Conservation (phyloP, 805 yeast genomes). For the Wickerhamiella domercqiae region DNA sequence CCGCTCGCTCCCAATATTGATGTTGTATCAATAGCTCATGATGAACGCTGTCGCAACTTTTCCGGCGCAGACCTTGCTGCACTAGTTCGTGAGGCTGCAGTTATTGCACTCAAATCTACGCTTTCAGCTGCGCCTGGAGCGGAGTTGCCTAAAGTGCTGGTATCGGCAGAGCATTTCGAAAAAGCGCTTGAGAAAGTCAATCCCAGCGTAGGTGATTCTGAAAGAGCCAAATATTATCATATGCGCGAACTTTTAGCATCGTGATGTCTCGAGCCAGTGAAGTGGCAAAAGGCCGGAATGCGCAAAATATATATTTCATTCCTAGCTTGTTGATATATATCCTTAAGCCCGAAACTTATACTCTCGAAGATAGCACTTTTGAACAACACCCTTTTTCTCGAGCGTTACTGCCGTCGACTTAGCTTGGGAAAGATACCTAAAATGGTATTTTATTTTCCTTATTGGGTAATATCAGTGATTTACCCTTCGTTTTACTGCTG, state of each 20-base stretch:
- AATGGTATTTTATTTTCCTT: too few species aligned
- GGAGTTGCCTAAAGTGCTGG: constrained; percentile 28
- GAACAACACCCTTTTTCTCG: too few species aligned
- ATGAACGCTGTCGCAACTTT: constrained; percentile 71
- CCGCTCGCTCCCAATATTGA: constrained; percentile 57
- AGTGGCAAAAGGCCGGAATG: too few species aligned
- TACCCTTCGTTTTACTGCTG: too few species aligned
- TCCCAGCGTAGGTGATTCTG: constrained; percentile 83
- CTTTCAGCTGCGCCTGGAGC: constrained; percentile 23
- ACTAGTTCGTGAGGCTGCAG: constrained; percentile 86
- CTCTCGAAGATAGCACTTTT: too few species aligned
- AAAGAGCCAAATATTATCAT: constrained; percentile 59
- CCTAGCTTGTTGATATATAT: too few species aligned
- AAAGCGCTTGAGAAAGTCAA: constrained; percentile 58
- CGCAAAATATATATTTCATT: too few species aligned
- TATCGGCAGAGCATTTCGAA: constrained; percentile 51
- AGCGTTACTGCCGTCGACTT: too few species aligned
- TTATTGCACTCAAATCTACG: constrained; percentile 43
- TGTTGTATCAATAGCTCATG: constrained; percentile 45
- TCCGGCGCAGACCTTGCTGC: constrained; percentile 95
- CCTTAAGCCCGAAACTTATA: too few species aligned
- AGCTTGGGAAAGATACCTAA: too few species aligned
- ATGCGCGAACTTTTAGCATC: constrained; percentile 50
- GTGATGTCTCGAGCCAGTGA: too few species aligned
- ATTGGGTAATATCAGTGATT: too few species aligned